phyloP scores from a whole-genome alignment of 176 grass and related monocot genomes.

The Microstegium vimineum region DNA sequence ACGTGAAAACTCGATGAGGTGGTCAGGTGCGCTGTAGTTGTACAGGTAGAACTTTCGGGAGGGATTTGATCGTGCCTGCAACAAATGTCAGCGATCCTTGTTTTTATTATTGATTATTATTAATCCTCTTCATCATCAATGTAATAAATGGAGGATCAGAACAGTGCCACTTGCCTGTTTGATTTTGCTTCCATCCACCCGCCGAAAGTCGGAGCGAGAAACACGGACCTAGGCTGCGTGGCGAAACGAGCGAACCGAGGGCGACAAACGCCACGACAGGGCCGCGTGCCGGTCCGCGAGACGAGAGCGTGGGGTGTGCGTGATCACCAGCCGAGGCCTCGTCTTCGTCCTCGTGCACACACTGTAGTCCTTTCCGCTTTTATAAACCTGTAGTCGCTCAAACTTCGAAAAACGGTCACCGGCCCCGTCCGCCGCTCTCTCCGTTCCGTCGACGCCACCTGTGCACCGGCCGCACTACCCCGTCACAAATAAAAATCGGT shows the following conservation, averaged over 20 bases:
- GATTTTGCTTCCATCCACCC: neutral
- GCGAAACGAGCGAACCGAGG: neutral
- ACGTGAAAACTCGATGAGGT: no score
- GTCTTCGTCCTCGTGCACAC: neutral
- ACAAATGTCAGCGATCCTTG: neutral
- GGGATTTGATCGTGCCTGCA: no score
- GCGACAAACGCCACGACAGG: neutral
- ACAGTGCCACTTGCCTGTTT: neutral
- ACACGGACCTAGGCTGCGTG: neutral
- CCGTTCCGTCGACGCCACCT: neutral
- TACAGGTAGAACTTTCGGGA: no score
- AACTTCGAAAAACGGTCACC: neutral
- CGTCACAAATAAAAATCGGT: neutral
- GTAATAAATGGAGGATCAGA: neutral
- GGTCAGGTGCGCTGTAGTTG: no score
- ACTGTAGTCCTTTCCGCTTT: neutral
- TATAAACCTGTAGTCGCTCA: neutral
- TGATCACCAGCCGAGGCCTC: neutral
- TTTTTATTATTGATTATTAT: neutral
- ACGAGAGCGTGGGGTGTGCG: neutral
- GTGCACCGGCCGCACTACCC: neutral
- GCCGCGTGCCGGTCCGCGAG: neutral
- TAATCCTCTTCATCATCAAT: neutral
- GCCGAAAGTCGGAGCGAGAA: neutral
- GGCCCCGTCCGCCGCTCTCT: neutral